These are phyloP conservation scores for Pseudoscleropodium purum DNA, from an alignment of 225 moss, liverwort and hornwort genomes.

Conservation along the genomic window DNA sequence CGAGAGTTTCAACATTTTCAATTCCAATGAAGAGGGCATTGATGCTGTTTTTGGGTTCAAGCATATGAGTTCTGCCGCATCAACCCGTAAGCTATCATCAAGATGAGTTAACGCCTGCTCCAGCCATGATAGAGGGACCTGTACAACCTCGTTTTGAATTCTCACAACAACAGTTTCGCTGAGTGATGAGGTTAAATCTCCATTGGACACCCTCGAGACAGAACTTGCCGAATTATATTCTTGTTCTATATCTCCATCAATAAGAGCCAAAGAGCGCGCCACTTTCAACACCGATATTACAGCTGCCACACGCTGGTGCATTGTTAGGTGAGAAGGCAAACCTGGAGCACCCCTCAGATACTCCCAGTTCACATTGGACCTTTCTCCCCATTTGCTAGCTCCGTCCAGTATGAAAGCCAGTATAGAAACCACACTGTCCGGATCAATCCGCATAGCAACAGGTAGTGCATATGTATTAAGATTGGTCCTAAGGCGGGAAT, in stretches of 20 bases:
- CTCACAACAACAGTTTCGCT: constrained; percentile 42
- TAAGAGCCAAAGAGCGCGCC: constrained; percentile 72
- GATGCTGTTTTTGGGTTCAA: constrained; percentile 95
- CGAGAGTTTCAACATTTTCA: constrained; percentile 64
- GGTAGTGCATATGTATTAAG: constrained; percentile 89
- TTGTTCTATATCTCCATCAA: constrained; percentile 73
- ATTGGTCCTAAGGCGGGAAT: constrained; percentile 68
- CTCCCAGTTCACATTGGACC: constrained; percentile 46
- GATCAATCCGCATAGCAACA: constrained; percentile 78
- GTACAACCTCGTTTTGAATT: constrained; percentile 56
- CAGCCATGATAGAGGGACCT: constrained; percentile 61
- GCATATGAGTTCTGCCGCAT: constrained; percentile 86
- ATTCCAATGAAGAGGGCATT: constrained; percentile 84
- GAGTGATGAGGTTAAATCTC: background rate
- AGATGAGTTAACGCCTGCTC: constrained; percentile 81
- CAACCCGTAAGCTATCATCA: constrained; percentile 91
- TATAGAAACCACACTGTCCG: constrained; percentile 56
- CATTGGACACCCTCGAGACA: background rate
- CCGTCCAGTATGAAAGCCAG: constrained; percentile 71
- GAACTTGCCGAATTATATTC: background rate
- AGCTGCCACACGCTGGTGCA: constrained; percentile 77
- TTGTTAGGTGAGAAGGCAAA: constrained; percentile 47
- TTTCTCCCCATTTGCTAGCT: constrained; percentile 13
- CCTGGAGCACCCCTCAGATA: constrained; percentile 54
- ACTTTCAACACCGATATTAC: constrained; percentile 90